Conservation (phyloP, 805 yeast genomes). For the Suhomyces pyralidae region DNA sequence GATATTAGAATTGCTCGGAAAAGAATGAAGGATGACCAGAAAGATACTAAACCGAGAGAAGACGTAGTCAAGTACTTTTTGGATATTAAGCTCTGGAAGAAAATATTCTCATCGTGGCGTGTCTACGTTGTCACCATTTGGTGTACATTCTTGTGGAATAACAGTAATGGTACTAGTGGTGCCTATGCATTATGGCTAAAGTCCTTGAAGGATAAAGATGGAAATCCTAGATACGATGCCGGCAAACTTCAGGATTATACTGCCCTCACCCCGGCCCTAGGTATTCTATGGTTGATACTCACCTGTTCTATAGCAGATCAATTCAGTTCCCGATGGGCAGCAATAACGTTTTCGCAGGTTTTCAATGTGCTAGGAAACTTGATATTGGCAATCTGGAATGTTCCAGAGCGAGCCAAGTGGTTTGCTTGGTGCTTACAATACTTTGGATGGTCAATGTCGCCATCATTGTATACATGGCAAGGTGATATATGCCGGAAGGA, state of each 20-base stretch:
- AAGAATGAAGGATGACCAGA: slow-evolving; percentile 19
- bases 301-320: slow-evolving; percentile 52
- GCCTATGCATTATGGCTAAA: slow-evolving; percentile 43
- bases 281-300: slow-evolving; percentile 46
- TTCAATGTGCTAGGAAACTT: slow-evolving; percentile 20
- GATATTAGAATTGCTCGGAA: slow-evolving; percentile 53
- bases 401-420: slow-evolving; percentile 23
- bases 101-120: slow-evolving; percentile 30
- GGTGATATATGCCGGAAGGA: slow-evolving; percentile 21
- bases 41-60: slow-evolving; percentile 15
- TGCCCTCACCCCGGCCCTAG: slow-evolving; percentile 59
- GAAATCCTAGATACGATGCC: slow-evolving; percentile 8
- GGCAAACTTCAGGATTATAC: slow-evolving; percentile 42
- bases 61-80: slow-evolving; percentile 18
- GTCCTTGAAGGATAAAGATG: slow-evolving; percentile 13
- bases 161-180: slow-evolving; percentile 46
- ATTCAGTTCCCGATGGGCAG: slow-evolving; percentile 48
- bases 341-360: slow-evolving; percentile 47
- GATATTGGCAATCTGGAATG: slow-evolving; percentile 22
- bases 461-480: slow-evolving; percentile 23
- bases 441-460: slow-evolving; percentile 21
- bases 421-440: slow-evolving; percentile 23
- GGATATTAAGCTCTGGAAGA: slow-evolving; percentile 24
- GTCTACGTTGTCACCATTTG: slow-evolving; percentile 24
- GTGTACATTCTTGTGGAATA: slow-evolving; percentile 22